Evolutionary conservation across 768 basidiomycete species (phyloP).

Genomic region (Suillus clintonianus): DNA sequence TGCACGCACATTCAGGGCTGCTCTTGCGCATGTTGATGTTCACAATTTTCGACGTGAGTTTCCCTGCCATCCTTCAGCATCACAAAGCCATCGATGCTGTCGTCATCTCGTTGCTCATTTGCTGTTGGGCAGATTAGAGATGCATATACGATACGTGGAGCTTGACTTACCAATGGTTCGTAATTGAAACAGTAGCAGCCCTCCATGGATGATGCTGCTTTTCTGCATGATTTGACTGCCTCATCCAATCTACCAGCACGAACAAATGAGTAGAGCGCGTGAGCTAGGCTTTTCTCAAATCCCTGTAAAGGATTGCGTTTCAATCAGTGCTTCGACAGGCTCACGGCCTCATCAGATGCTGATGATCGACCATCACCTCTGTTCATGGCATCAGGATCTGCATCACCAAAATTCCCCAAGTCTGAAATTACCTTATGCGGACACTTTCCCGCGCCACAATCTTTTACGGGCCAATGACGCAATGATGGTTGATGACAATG

Average conservation of each 20-base stretch:
- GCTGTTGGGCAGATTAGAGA: constrained; percentile 44
- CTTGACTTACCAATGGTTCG: constrained; percentile 58
- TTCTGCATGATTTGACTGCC: constrained; percentile 78
- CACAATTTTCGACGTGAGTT: constrained; percentile 80
- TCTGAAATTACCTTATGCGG: too few species aligned
- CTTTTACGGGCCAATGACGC: too few species aligned
- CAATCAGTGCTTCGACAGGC: constrained; percentile 21
- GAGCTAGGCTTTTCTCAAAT: constrained; percentile 76
- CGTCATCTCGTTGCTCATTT: constrained; percentile 50
- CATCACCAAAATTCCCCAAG: too few species aligned
- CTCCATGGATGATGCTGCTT: constrained; percentile 91
- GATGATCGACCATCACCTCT: constrained; percentile 58
- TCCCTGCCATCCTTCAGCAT: constrained; percentile 62
- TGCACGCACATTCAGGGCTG: constrained; percentile 76
- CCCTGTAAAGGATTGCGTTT: constrained; percentile 46
- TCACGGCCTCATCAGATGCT: constrained; percentile 78
- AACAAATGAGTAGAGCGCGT: constrained; percentile 79
- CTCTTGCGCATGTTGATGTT: constrained; percentile 82
- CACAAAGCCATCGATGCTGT: constrained; percentile 45
- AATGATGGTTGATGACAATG: too few species aligned
- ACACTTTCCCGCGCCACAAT: too few species aligned
- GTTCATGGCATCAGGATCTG: constrained; percentile 80
- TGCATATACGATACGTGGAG: not conserved
- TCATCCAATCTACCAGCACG: constrained; percentile 85
- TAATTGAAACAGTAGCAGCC: constrained; percentile 80